Percentiles rank a stretch among this genome's conserved stretches.
phyloP scores from a whole-genome alignment of 495 filamentous ascomycete genomes.

The Neurospora sp. region DNA sequence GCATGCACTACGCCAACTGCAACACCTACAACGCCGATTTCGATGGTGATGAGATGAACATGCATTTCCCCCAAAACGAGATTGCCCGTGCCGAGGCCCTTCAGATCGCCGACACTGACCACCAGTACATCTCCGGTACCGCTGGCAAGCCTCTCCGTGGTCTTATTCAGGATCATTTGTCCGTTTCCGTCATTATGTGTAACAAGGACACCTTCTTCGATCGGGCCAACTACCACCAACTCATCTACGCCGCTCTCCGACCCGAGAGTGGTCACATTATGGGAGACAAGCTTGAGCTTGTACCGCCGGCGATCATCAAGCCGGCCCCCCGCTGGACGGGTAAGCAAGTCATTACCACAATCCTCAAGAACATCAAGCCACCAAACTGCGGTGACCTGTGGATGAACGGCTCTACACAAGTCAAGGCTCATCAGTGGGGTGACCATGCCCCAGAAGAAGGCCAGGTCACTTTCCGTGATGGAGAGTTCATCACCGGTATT shows the following conservation, averaged over 20 bases:
- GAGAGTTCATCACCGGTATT: slow-evolving; percentile 81
- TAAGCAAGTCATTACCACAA: slow-evolving; percentile 90
- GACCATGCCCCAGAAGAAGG: slow-evolving; percentile 47
- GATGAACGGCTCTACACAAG: slow-evolving; percentile 66
- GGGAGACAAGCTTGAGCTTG: slow-evolving; percentile 58
- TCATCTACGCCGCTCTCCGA: slow-evolving; percentile 78
- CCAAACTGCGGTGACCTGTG: slow-evolving; percentile 63
- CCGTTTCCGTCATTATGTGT: slow-evolving; percentile 83
- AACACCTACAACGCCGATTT: slow-evolving; percentile 99
- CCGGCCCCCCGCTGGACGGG: slow-evolving; percentile 87
- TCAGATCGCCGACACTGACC: slow-evolving; percentile 88
- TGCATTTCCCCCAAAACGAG: slow-evolving; percentile 99
- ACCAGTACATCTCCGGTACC: slow-evolving; percentile 91
- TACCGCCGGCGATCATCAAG: slow-evolving; percentile 73
- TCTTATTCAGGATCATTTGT: slow-evolving; percentile 98
- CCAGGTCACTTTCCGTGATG: slow-evolving; percentile 73
- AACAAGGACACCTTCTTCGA: slow-evolving; percentile 90
- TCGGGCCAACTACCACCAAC: slow-evolving; percentile 78
- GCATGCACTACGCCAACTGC: slow-evolving; percentile 99
- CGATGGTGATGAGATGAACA: slow-evolving; percentile 99
- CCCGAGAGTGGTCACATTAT: slow-evolving; percentile 79
- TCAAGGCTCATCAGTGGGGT: slow-evolving; percentile 67
- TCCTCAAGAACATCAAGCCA: slow-evolving; percentile 84
- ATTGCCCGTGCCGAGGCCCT: slow-evolving; percentile 84
- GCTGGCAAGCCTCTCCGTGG: slow-evolving; percentile 91